A percentile compares a stretch with the other conserved stretches of the same genome.
phyloP scores from a whole-genome alignment of 148 eudicot species.

The Arctostaphylos glauca region DNA sequence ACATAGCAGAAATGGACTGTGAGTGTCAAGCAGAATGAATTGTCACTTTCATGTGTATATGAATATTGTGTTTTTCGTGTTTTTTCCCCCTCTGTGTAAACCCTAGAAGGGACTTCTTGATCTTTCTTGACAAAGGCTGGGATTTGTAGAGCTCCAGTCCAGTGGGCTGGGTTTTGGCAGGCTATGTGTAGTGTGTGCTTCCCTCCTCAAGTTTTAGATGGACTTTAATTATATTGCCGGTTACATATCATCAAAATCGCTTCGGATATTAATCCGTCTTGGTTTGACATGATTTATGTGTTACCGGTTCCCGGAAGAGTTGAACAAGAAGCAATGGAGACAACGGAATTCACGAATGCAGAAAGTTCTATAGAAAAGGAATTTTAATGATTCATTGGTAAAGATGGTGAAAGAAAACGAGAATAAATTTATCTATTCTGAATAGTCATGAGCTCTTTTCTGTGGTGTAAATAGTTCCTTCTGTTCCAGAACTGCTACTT shows the following conservation, averaged over 20 bases:
- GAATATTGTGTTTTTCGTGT: background rate
- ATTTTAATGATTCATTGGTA: background rate
- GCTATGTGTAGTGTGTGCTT: background rate
- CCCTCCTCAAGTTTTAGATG: background rate
- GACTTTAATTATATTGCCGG: background rate
- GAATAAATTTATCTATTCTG: background rate
- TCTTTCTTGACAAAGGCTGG: background rate
- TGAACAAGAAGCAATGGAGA: background rate
- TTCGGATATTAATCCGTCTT: too few relatives aligned
- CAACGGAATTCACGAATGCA: background rate
- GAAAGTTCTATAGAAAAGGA: background rate
- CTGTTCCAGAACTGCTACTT: too few relatives aligned
- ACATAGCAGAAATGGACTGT: background rate
- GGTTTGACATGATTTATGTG: too few relatives aligned
- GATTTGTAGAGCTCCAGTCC: background rate
- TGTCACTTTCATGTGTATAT: background rate
- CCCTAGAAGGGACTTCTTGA: background rate
- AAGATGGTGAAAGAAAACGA: background rate
- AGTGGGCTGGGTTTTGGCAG: background rate
- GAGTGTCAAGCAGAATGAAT: background rate
- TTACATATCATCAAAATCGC: too few relatives aligned
- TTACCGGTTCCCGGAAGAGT: background rate
- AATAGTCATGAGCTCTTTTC: background rate
- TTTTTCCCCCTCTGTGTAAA: background rate
- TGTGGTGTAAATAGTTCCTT: too few relatives aligned